Evolutionary conservation across 495 filamentous ascomycete genomes (phyloP), one percentile per base, ranked within the genome.

Genomic region (Podospora anserina): DNA sequence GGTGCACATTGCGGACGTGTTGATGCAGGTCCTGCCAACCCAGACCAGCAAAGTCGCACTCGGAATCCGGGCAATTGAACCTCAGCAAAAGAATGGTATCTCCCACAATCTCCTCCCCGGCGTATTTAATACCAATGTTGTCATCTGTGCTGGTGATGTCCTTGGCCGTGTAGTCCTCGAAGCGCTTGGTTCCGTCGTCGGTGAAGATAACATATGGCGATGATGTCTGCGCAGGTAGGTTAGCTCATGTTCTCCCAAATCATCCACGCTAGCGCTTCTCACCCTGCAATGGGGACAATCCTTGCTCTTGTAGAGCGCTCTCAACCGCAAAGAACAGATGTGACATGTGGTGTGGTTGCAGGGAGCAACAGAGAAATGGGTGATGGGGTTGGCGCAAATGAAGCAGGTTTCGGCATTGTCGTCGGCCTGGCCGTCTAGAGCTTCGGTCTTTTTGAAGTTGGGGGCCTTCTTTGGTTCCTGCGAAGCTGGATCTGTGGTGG

Each of bases 311-410:
- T 98, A 99, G 57, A 99, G 79, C 0, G 93, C 95, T 63, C 95
- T 86, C 81, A 97, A 82, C 61, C 96, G 85, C 71, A 99, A 79
- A 3, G 93, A 88, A 76, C 95, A 99, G 65, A 98, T 96, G 80
- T 98, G 95, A 77, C 95, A 99, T 11, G 93, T 97, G 20, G 89
- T 85, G 80, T 99, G 96, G 76, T 95, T 97, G 78, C 95, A 99
- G 16, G 95, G 95, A 19, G 93, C 88, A 60, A 98, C 86, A 3
- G 92, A 89, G 64, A 89, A 89, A 81, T 97, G 93, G 61, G 88
- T 86, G 63, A 98, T 89, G 1, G 87, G 86, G 55, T 91, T 94
- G 27, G 96, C 93, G 77, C 95, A 99, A 69, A 99, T 98, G 79
- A 97, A 98, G 84, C 95, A 99, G 66, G 97, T 84, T 63, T 96